These are phyloP conservation scores for Fusarium udum DNA, from an alignment of 2,329 filamentous ascomycete genomes.

Conservation along the genomic window DNA sequence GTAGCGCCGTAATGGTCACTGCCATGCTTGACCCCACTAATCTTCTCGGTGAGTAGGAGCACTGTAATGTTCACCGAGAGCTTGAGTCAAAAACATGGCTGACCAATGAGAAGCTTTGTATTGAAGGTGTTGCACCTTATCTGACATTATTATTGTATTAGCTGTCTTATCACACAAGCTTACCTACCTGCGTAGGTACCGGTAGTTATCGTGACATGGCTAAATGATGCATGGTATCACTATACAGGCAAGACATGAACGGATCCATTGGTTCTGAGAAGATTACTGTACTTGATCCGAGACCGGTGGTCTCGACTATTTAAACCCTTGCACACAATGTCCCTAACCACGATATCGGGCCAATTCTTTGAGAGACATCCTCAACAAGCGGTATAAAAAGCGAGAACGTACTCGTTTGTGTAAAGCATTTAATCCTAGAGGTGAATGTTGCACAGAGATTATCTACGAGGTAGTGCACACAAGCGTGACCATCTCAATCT, in stretches of 20 bases:
- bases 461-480: background rate
- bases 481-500: background rate
- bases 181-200: background rate
- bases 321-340: constrained; percentile 9
- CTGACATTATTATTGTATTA: background rate
- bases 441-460: background rate
- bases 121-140: constrained; percentile 2
- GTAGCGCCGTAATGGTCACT: constrained; percentile 18
- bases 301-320: constrained; percentile 11
- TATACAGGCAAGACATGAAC: background rate
- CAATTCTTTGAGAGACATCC: background rate
- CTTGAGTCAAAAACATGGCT: background rate
- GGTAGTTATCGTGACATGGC: constrained; percentile 22
- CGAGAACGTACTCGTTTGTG: background rate
- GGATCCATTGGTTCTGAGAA: background rate
- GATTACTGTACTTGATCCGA: constrained; percentile 8
- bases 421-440: background rate
- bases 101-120: constrained; percentile 30
- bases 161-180: background rate
- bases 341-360: constrained; percentile 15
- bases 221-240: constrained; percentile 1
- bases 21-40: background rate
- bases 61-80: constrained; percentile 7
- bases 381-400: constrained; percentile 18
- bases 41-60: background rate